phyloP scores from a whole-genome alignment of 768 basidiomycete genomes.

The Phlegmacium glaucopus region DNA sequence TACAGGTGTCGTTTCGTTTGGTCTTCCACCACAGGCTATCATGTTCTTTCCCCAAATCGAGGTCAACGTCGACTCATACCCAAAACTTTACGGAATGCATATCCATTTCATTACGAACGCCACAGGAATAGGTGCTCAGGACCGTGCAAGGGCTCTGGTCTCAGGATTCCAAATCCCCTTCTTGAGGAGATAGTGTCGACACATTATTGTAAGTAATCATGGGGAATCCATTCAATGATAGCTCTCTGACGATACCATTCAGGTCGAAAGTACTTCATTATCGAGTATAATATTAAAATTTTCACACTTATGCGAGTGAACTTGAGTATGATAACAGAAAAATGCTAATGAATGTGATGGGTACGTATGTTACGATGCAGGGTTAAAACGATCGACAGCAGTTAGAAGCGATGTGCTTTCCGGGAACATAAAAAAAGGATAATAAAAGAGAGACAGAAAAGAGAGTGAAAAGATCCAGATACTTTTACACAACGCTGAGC shows the following conservation, averaged over 20 bases:
- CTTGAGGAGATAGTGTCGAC: slow-evolving; percentile 34
- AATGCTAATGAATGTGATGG: slow-evolving; percentile 3
- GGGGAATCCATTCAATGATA: too few species aligned
- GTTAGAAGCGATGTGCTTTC: slow-evolving; percentile 2
- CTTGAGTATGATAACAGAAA: background rate
- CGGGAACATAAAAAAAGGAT: background rate
- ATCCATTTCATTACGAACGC: slow-evolving; percentile 93
- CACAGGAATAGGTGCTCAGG: slow-evolving; percentile 84
- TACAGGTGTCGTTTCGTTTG: slow-evolving; percentile 86
- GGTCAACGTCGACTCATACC: slow-evolving; percentile 89
- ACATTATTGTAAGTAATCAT: too few species aligned
- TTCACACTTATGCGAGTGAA: background rate
- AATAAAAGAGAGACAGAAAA: slow-evolving; percentile 1
- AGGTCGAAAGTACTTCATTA: background rate
- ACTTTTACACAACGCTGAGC: slow-evolving; percentile 3
- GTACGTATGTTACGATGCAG: slow-evolving; percentile 8
- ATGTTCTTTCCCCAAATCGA: slow-evolving; percentile 95
- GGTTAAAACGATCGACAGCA: slow-evolving; percentile 11
- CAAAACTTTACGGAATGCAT: slow-evolving; percentile 84
- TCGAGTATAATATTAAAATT: background rate
- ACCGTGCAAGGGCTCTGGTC: slow-evolving; percentile 79
- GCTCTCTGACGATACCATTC: too few species aligned
- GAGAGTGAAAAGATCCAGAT: slow-evolving; percentile 4
- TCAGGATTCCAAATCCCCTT: slow-evolving; percentile 95
- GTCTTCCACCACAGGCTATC: slow-evolving; percentile 81